These are phyloP conservation scores for Pleurotus citrinopileatus DNA, from an alignment of 768 basidiomycete species.

Conservation along the genomic window DNA sequence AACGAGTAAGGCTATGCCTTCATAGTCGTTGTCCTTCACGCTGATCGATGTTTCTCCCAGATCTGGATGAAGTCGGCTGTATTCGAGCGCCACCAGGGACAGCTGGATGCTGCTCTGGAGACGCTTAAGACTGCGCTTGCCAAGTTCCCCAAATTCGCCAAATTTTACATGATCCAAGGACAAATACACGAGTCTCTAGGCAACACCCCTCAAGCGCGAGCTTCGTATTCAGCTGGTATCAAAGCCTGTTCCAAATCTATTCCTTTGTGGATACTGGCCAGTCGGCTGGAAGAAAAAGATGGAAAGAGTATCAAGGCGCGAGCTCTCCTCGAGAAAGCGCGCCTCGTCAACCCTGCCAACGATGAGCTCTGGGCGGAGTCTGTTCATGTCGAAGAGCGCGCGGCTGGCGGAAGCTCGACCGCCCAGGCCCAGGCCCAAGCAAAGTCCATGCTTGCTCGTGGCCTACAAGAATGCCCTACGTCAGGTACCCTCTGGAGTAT, in stretches of 20 bases:
- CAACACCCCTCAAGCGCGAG: constrained; percentile 67
- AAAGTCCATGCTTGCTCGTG: constrained; percentile 84
- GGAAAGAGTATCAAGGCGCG: constrained; percentile 91
- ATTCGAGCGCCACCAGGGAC: constrained; percentile 88
- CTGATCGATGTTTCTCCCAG: constrained; percentile 46
- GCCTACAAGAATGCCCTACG: constrained; percentile 86
- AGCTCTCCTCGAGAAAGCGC: constrained; percentile 85
- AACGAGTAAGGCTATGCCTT: constrained; percentile 56
- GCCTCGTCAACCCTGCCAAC: constrained; percentile 80
- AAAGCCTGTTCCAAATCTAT: constrained; percentile 86
- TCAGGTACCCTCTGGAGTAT: constrained; percentile 91
- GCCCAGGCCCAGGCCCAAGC: constrained; percentile 52
- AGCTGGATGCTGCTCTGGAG: constrained; percentile 67
- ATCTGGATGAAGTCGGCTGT: constrained; percentile 99
- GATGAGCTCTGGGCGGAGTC: constrained; percentile 91
- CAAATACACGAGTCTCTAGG: constrained; percentile 74
- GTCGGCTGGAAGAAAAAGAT: constrained; percentile 86
- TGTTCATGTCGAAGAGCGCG: constrained; percentile 88
- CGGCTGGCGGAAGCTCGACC: constrained; percentile 47
- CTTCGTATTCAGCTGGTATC: constrained; percentile 78
- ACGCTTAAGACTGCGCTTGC: constrained; percentile 71
- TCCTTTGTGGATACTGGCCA: constrained; percentile 87
- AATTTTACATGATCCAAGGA: constrained; percentile 96
- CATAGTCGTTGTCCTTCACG: not conserved
- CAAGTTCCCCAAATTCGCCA: constrained; percentile 88